Conservation (phyloP, 768 basidiomycete genomes). For the Dentipellis fragilis region DNA sequence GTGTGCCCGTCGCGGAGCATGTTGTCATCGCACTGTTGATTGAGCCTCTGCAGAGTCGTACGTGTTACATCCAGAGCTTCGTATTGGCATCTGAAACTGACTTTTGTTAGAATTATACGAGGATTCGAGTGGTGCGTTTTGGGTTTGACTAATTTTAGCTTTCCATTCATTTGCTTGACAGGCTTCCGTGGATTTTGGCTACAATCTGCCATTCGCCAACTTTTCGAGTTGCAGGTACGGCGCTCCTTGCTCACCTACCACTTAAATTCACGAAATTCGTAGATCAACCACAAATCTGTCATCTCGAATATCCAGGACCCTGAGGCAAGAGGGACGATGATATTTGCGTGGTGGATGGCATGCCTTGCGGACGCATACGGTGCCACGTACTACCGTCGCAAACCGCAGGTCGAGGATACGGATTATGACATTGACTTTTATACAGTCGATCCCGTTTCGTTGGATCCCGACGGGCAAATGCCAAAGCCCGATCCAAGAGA, state of each 20-base stretch:
- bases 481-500: constrained; percentile 42
- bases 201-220: constrained; percentile 63
- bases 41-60: constrained; percentile 81
- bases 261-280: not conserved
- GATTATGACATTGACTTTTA: constrained; percentile 89
- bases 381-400: constrained; percentile 75
- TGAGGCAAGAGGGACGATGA: constrained; percentile 74
- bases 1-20: constrained; percentile 69
- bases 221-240: constrained; percentile 65
- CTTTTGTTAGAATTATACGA: constrained; percentile 48
- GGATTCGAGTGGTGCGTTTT: constrained; percentile 52
- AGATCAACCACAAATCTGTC: constrained; percentile 82
- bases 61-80: constrained; percentile 27
- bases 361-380: constrained; percentile 78
- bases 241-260: not conserved
- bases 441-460: constrained; percentile 51
- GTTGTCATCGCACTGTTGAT: constrained; percentile 75
- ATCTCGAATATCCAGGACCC: constrained; percentile 64
- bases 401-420: constrained; percentile 70
- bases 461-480: constrained; percentile 28
- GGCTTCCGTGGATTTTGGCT: constrained; percentile 86
- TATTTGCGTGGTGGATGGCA: constrained; percentile 93
- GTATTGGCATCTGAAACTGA: constrained; percentile 4
- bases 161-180: constrained; percentile 18
- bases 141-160: constrained; percentile 4